Base-by-base conservation (phyloP, 2,329 filamentous ascomycete genomes). In the Lachnellula suecica region DNA sequence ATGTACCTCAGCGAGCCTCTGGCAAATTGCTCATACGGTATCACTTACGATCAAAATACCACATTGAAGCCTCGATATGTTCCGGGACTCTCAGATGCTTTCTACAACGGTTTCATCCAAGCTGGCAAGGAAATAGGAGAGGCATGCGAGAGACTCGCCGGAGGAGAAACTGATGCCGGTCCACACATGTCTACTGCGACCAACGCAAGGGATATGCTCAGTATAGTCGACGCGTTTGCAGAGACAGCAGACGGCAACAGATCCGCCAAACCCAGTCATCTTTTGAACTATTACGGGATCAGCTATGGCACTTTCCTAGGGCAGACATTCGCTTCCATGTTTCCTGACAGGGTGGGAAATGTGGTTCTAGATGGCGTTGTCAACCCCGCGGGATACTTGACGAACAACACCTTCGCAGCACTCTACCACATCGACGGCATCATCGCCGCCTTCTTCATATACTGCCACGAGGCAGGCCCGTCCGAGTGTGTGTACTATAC, bases 1-100 rank as follows among this genome's bases (percentile, higher is more conserved):
- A 71, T 80, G 20, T 76, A 76, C 7, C 70, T 73, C 10, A 76
- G 77, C 3, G 66, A 74, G 1, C 77, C 78, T 1, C 62, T 75
- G 8, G 64, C 78, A 10, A 73, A 78, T 37, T 81, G 78, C 58
- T 80, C 48, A 15, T 6, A 27, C 17, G 23, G 31, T n/a, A 40
- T 19, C 17, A 27, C 20, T 25, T 22, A 27, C 11, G 9, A 8
- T 25, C 27, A 29, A 11, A 38, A 23, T 15, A 38, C 17, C 25
- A n/a, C 10, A 4, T 43, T 48, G n/a, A 38, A 23, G 2, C 22
- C 38, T n/a, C 20, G 38, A 34, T 44, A 27, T 4, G 35, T 42
- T 15, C 41, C 49, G 11, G 47, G 38, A 47, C 27, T 54, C 10
- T 29, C 34, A 13, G 41, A 49, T 23, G 31, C 41, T 2, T 55